A percentile compares a stretch with the other conserved stretches of the same genome.
phyloP scores from a whole-genome alignment of 768 basidiomycete genomes.

The Russula olivacea region DNA sequence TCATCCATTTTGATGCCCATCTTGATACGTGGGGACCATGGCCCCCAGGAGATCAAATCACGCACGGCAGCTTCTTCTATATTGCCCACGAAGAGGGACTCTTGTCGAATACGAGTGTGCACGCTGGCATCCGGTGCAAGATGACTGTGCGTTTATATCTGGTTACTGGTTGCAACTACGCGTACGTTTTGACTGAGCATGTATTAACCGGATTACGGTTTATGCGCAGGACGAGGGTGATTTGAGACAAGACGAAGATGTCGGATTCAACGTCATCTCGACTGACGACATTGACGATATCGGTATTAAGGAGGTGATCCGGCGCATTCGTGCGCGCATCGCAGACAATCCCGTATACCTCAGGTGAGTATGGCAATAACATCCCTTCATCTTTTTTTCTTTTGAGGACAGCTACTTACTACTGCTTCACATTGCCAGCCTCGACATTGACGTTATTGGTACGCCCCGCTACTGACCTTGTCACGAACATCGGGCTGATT shows the following conservation, averaged over 20 bases:
- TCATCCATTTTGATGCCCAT: constrained; percentile 31
- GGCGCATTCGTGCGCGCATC: too few relatives aligned
- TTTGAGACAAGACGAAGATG: constrained; percentile 32
- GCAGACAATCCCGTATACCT: constrained; percentile 52
- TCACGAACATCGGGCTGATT: too few relatives aligned
- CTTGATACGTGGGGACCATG: constrained; percentile 56
- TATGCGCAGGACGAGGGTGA: too few relatives aligned
- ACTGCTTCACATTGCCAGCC: constrained; percentile 32
- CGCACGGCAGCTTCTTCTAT: constrained; percentile 84
- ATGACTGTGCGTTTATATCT: constrained; percentile 39
- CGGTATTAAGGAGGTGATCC: constrained; percentile 56
- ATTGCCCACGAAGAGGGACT: constrained; percentile 73
- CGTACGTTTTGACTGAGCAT: too few relatives aligned
- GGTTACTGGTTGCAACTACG: constrained; percentile 2
- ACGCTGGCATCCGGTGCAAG: constrained; percentile 82
- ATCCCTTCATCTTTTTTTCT: too few relatives aligned
- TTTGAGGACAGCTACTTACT: neutral
- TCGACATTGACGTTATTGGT: constrained; percentile 52
- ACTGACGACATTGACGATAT: constrained; percentile 81
- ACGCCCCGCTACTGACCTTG: too few relatives aligned
- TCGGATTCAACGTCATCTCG: constrained; percentile 73
- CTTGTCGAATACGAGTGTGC: constrained; percentile 66
- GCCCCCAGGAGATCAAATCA: constrained; percentile 58
- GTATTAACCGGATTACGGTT: too few relatives aligned
- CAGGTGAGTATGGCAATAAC: constrained; percentile 34